Evolutionary conservation across 106 monocot genomes (phyloP).

Genomic region (Gastrodia elata): DNA sequence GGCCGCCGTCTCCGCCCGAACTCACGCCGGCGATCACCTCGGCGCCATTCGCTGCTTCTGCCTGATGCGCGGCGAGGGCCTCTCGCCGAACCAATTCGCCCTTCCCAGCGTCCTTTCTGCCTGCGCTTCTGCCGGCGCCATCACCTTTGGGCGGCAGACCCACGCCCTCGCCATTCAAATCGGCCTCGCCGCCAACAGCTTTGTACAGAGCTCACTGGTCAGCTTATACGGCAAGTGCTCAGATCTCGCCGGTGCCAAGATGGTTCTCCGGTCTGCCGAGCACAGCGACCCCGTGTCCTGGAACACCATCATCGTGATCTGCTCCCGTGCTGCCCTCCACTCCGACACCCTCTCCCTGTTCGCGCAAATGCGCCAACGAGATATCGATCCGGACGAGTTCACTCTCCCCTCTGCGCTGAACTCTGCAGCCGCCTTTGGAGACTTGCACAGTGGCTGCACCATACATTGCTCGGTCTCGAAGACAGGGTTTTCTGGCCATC

Average conservation of each 20-base stretch:
- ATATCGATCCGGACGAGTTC: conserved; percentile 41
- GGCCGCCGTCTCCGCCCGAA: conserved; percentile 18
- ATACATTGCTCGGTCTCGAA: conserved; percentile 25
- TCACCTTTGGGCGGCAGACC: conserved; percentile 19
- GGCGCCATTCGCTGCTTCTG: conserved; percentile 27
- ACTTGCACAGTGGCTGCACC: conserved; percentile 9
- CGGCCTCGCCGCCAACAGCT: conserved; percentile 27
- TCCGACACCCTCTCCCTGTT: conserved; percentile 27
- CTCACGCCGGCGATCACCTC: conserved; percentile 12
- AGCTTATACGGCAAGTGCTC: conserved; percentile 31
- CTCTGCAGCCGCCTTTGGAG: conserved; percentile 14
- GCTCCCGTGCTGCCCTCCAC: conserved; percentile 11
- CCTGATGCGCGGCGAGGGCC: conserved; percentile 18
- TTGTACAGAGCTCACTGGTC: conserved; percentile 40
- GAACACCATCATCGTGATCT: conserved; percentile 38
- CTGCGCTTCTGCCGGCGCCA: conserved; percentile 15
- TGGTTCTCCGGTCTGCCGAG: conserved; percentile 14
- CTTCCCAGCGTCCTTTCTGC: conserved; percentile 35
- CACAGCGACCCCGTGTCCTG: conserved; percentile 29
- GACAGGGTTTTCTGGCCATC: conserved; percentile 18
- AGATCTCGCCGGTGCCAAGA: conserved; percentile 15
- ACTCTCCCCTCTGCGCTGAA: conserved; percentile 39
- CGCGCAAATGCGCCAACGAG: conserved; percentile 37
- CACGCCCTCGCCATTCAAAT: conserved; percentile 28
- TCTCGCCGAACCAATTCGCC: conserved; percentile 28